Evolutionary conservation across 2,329 filamentous ascomycete species (phyloP), one percentile per base, ranked within the genome.

Genomic region (Paecilomyces fulvus): DNA sequence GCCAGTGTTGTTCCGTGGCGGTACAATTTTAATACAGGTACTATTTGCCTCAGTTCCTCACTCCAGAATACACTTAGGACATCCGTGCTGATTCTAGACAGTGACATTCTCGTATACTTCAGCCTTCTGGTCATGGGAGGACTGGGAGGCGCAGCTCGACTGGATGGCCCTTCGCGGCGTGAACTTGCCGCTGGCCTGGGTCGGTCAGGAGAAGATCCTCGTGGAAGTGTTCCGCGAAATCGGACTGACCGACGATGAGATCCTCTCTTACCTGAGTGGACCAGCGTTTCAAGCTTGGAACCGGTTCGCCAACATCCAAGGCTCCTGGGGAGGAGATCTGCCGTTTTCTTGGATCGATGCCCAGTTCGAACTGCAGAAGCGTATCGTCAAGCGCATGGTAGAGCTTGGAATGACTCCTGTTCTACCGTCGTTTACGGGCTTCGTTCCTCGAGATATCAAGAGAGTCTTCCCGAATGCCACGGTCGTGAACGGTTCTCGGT

Each of bases 281-380:
- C 79, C 79, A 1, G 77, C 78, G 0, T 81, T 80, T 56, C 77
- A 79, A 56, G 69, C 78, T 10, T 82, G 79, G 79, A 80, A 81
- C 59, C 74, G 77, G n/a, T 77, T 82, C 55, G 79, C 78, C 9
- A 82, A 81, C 59, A 80, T 79, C 17, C 77, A 80, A 59, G 74
- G 76, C 7, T 78, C 76, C 0, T 81, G 78, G 79, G 73, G 72
- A 31, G 75, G 73, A 5, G 65, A 73, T 2, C 60, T 80, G 11
- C 75, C 79, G 3, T 58, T 68, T 25, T 60, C 67, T 28, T 82
- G 78, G 77, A 75, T 80, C 55, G 70, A 80, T 21, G 57, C 65
- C 33, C 79, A 80, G 61, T 79, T 76, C 53, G 71, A 68, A 4
- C 63, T 81, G 48, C 77, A 80, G 62, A 75, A 77, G 63, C 72